These are phyloP conservation scores for Onygenales sp. DNA, from an alignment of 2,329 filamentous ascomycete species.

Conservation along the genomic window DNA sequence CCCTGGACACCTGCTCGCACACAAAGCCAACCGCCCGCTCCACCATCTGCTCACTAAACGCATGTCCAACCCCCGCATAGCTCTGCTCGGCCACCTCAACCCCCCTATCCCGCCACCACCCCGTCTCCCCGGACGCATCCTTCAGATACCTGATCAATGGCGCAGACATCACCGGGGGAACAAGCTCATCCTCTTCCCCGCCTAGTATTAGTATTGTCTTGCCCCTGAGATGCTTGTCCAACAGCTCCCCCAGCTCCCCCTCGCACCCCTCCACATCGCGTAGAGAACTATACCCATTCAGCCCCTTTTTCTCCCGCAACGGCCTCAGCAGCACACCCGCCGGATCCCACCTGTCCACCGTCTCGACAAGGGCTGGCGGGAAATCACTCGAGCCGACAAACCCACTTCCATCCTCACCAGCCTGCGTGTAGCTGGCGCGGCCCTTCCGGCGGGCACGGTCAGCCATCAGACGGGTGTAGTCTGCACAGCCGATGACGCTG, in stretches of 20 bases:
- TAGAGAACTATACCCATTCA: conserved; percentile 15
- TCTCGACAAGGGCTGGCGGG: conserved; percentile 55
- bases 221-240: conserved; percentile 32
- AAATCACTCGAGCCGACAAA: conserved; percentile 74
- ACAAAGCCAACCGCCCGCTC: conserved; percentile 46
- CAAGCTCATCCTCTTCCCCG: conserved; percentile 51
- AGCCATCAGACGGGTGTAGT: conserved; percentile 72
- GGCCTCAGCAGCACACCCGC: conserved; percentile 60
- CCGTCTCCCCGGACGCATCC: conserved; percentile 23
- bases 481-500: conserved; percentile 77
- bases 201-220: conserved; percentile 45
- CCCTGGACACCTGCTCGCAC: conserved; percentile 21
- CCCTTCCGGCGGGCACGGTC: conserved; percentile 66
- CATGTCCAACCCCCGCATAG: conserved; percentile 48
- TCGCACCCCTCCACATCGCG: too few relatives aligned
- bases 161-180: conserved; percentile 48
- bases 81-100: conserved; percentile 46
- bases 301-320: conserved; percentile 29
- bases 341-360: conserved; percentile 60
- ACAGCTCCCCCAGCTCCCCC: conserved; percentile 23
- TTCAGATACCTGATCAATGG: conserved; percentile 49
- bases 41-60: conserved; percentile 47
- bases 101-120: conserved; percentile 41
- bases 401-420: conserved; percentile 40
- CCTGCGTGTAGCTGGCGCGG: conserved; percentile 48